Conservation (phyloP, 257 asterid genomes). For the Cinchona pubescens region DNA sequence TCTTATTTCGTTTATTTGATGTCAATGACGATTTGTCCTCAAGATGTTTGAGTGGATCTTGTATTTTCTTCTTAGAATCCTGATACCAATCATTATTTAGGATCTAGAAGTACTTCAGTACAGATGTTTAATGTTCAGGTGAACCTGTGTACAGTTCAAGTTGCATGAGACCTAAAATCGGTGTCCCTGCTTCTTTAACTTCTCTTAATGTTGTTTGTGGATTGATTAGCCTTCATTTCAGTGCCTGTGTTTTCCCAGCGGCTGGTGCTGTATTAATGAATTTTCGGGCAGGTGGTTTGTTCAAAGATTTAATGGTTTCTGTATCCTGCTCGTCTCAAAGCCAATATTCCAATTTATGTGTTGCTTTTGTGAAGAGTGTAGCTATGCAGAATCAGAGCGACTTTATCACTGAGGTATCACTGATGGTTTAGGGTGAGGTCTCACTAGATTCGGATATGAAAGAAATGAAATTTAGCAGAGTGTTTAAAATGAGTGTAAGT, state of each 20-base stretch:
- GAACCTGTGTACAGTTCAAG: constrained; percentile 33
- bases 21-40: constrained; percentile 27
- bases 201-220: not conserved
- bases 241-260: not conserved
- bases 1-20: constrained; percentile 19
- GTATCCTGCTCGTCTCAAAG: not conserved
- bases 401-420: no score
- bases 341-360: not conserved
- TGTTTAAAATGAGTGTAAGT: no score
- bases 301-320: not conserved
- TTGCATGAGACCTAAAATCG: constrained; percentile 20
- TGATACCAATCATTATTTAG: constrained; percentile 26
- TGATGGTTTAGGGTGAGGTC: no score
- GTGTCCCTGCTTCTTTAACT: constrained; percentile 2
- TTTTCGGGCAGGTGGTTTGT: not conserved
- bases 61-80: constrained; percentile 30
- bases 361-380: not conserved
- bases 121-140: constrained; percentile 8
- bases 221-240: not conserved
- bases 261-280: not conserved
- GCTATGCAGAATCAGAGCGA: no score
- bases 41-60: constrained; percentile 24
- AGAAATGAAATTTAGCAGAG: no score
- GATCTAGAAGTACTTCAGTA: constrained; percentile 18
- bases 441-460: no score